phyloP scores from a whole-genome alignment of 495 filamentous ascomycete genomes.

The Aspergillus avenaceus region DNA sequence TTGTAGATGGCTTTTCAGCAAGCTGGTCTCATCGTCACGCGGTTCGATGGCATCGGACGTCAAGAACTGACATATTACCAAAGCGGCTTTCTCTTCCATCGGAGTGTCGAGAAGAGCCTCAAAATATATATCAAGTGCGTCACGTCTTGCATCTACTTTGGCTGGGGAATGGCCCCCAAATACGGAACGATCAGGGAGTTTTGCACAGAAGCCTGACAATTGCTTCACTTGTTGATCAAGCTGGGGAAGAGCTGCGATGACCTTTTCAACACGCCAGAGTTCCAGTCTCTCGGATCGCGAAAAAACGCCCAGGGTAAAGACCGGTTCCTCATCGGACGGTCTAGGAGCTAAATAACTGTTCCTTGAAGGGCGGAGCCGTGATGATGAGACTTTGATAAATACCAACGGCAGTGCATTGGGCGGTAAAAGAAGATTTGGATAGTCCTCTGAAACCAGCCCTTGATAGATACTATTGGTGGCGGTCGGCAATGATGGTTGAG shows the following conservation, averaged over 20 bases:
- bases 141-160: slow-evolving; percentile 83
- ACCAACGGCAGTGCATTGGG: slow-evolving; percentile 88
- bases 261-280: slow-evolving; percentile 92
- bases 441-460: slow-evolving; percentile 75
- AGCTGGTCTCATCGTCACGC: slow-evolving; percentile 56
- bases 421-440: slow-evolving; percentile 77
- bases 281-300: slow-evolving; percentile 73
- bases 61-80: slow-evolving; percentile 82
- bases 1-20: slow-evolving; percentile 42
- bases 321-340: slow-evolving; percentile 76
- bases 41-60: slow-evolving; percentile 81
- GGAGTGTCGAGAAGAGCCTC: slow-evolving; percentile 76
- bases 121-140: slow-evolving; percentile 79
- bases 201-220: slow-evolving; percentile 59
- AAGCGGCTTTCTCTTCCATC: slow-evolving; percentile 73
- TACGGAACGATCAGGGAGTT: slow-evolving; percentile 75
- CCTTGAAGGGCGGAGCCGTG: slow-evolving; percentile 85
- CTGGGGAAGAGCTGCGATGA: slow-evolving; percentile 71
- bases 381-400: slow-evolving; percentile 82
- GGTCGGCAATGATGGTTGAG: slow-evolving; percentile 20
- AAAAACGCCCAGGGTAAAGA: slow-evolving; percentile 85
- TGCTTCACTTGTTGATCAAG: slow-evolving; percentile 78
- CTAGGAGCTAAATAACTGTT: slow-evolving; percentile 71
- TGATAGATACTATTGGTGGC: slow-evolving; percentile 46
- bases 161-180: slow-evolving; percentile 94